Conservation (phyloP, 2,329 filamentous ascomycete species). For the Plenodomus tracheiphilus region DNA sequence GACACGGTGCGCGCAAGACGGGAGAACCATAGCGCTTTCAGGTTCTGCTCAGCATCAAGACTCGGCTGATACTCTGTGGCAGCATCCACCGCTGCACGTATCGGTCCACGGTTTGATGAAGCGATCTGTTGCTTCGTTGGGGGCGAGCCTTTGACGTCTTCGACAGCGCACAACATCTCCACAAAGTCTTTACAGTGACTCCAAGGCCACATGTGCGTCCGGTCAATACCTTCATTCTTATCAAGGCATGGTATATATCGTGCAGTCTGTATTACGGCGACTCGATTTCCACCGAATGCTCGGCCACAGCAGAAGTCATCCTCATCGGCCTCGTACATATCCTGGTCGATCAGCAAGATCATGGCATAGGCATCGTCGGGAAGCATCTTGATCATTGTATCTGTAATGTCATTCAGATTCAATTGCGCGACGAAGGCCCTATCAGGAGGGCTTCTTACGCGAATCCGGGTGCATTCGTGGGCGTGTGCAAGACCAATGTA, state of each 20-base stretch:
- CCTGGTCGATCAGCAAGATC: constrained; percentile 61
- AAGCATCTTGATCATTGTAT: constrained; percentile 57
- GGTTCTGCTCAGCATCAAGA: constrained; percentile 13
- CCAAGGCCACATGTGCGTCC: constrained; percentile 64
- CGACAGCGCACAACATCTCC: constrained; percentile 43
- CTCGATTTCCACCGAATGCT: constrained; percentile 66
- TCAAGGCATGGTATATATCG: constrained; percentile 62
- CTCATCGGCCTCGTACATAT: constrained; percentile 67
- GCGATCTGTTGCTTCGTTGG: constrained; percentile 14
- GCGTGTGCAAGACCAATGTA: constrained; percentile 53
- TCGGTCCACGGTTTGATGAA: constrained; percentile 10
- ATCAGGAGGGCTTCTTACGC: constrained; percentile 55
- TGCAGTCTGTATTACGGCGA: constrained; percentile 64
- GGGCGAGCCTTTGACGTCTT: constrained; percentile 18
- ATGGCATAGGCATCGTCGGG: constrained; percentile 63
- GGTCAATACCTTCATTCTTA: constrained; percentile 48
- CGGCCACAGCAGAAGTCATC: constrained; percentile 67
- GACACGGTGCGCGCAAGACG: constrained; percentile 57
- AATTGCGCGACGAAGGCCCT: constrained; percentile 56
- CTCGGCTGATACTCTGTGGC: constrained; percentile 3
- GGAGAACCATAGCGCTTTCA: constrained; percentile 60
- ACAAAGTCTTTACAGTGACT: constrained; percentile 63
- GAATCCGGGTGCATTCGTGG: constrained; percentile 53
- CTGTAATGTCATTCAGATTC: constrained; percentile 64
- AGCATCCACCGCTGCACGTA: constrained; percentile 18